phyloP scores from a whole-genome alignment of 176 grass and related monocot genomes.

The Hyparrhenia diplandra region DNA sequence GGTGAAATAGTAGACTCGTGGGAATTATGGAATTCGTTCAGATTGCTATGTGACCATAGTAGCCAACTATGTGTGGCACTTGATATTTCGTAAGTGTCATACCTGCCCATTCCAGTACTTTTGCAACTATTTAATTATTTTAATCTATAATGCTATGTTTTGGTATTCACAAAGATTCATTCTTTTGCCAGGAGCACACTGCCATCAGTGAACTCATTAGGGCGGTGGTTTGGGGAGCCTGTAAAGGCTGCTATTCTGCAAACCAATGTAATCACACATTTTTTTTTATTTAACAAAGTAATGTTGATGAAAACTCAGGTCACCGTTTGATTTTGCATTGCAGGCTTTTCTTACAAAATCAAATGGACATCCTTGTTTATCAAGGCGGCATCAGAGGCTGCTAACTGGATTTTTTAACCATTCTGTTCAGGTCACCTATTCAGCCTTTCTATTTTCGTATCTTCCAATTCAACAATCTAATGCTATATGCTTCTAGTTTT shows the following conservation, averaged over 20 bases:
- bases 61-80: constrained; percentile 75
- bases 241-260: constrained; percentile 79
- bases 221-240: constrained; percentile 94
- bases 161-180: constrained; percentile 36
- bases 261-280: constrained; percentile 67
- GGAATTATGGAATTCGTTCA: constrained; percentile 98
- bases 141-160: constrained; percentile 25
- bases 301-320: neutral
- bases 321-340: neutral
- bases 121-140: constrained; percentile 12
- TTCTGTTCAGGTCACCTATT: constrained; percentile 74
- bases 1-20: too few relatives aligned
- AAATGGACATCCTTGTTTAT: constrained; percentile 84
- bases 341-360: constrained; percentile 92
- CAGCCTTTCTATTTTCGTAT: neutral
- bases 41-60: constrained; percentile 86
- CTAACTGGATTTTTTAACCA: constrained; percentile 85
- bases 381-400: constrained; percentile 77
- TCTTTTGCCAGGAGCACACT: constrained; percentile 70
- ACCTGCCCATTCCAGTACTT: neutral
- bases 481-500: neutral
- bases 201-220: constrained; percentile 74
- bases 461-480: neutral
- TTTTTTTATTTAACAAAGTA: neutral
- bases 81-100: constrained; percentile 76